A percentile compares a stretch with the other conserved stretches of the same genome.
phyloP scores from a whole-genome alignment of 805 yeast genomes.

The Cyberlindnera maclurae region DNA sequence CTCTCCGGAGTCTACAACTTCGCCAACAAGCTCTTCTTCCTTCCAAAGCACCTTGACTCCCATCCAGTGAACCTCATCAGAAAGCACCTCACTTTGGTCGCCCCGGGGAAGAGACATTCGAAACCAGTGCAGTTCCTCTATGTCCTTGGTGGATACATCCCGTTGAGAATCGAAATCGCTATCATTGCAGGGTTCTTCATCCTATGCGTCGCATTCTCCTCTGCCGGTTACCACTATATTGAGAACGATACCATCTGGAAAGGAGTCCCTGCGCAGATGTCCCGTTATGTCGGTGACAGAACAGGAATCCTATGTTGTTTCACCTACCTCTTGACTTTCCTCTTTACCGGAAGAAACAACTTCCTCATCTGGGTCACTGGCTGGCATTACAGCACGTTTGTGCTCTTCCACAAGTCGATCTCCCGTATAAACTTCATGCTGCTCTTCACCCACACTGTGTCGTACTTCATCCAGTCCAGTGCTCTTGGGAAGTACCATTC shows the following conservation, averaged over 20 bases:
- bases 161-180: slow-evolving; percentile 23
- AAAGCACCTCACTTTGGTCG: slow-evolving; percentile 11
- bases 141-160: slow-evolving; percentile 17
- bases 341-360: slow-evolving; percentile 72
- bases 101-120: slow-evolving; percentile 12
- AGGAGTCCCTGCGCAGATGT: slow-evolving; percentile 10
- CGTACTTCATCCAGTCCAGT: slow-evolving; percentile 18
- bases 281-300: slow-evolving; percentile 24
- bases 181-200: slow-evolving; percentile 29
- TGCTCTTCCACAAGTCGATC: slow-evolving; percentile 59
- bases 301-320: slow-evolving; percentile 23
- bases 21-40: slow-evolving; percentile 11
- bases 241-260: slow-evolving; percentile 17
- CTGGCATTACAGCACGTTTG: slow-evolving; percentile 57
- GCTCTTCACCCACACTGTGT: slow-evolving; percentile 16
- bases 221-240: slow-evolving; percentile 16
- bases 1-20: slow-evolving; percentile 30
- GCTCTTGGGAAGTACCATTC: slow-evolving; percentile 5
- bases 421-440: slow-evolving; percentile 36
- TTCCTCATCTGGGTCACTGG: slow-evolving; percentile 57
- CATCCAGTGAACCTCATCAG: slow-evolving; percentile 12
- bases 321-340: slow-evolving; percentile 43
- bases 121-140: slow-evolving; percentile 12
- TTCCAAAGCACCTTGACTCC: slow-evolving; percentile 12
- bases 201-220: slow-evolving; percentile 9